Base-by-base conservation (phyloP, 2,329 filamentous ascomycete genomes). In the Stachybotrys echinatus region DNA sequence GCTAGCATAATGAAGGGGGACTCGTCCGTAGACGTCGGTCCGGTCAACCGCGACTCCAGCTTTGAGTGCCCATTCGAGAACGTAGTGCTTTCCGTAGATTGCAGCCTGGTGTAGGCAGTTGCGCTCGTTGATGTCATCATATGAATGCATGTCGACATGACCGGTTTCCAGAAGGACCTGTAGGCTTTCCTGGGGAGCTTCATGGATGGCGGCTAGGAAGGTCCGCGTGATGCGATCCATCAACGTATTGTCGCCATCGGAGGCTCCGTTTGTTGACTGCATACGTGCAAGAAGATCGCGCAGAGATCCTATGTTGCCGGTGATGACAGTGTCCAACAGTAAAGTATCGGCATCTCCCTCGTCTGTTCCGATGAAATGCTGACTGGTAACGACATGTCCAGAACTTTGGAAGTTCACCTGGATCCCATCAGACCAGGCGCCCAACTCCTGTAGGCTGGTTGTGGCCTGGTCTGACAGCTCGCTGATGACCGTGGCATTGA, bases 61-160 rank as follows among this genome's bases (percentile, higher is more conserved):
- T 2, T 80, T 74, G n/a, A 99, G 74, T 4, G 88, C 92, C 55
- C 87, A 84, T 47, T 81, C 74, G 51, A 97, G 74, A 23, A 96
- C 88, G 58, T 88, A 85, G 10, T 80, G 72, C 61, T 92, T 92
- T 19, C 92, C 92, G 53, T 95, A 95, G 48, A 97, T 96, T 1
- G 92, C 87, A n/a, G 94, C 89, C 70, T 97, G 94, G 61, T 99
- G 94, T 44, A 99, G 76, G 63, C 92, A 96, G 61, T 96, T 99
- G 39, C 94, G 82, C 71, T 96, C 92, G 61, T 97, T 99, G 67
- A 99, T 97, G 61, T 96, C 92, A 65, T 99, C 94, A 60, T 95
- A 90, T 1, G 91, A 94, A 61, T 90, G 85, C n/a, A 96, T 79
- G 65, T 97, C 87, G 31, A 99, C 89, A 21, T 94, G 73, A 1